Percentiles rank a stretch among this genome's conserved stretches.
Conservation (phyloP, 148 eudicot genomes). For the Vaccinium corymbosum region DNA sequence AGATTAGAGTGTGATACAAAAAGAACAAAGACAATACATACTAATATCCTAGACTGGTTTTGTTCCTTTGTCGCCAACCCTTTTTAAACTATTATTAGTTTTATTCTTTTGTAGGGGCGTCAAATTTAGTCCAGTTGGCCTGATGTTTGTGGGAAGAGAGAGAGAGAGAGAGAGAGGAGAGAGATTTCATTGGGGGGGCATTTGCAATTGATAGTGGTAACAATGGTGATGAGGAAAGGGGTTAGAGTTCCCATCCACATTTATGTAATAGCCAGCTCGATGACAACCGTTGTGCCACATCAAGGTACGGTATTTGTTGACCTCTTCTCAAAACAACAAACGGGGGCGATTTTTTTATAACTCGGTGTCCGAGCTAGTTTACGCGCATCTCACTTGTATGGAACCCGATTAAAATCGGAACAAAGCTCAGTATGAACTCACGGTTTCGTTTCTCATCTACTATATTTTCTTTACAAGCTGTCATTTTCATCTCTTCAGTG, state of each 20-base stretch:
- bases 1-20: too few relatives aligned
- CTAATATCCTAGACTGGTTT: constrained; percentile 40
- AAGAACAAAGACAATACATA: constrained; percentile 19
- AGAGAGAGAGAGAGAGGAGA: constrained; percentile 21
- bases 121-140: constrained; percentile 68
- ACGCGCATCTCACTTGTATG: too few relatives aligned
- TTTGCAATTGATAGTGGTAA: constrained; percentile 18
- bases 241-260: constrained; percentile 20
- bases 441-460: too few relatives aligned
- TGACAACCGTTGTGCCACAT: constrained; percentile 18
- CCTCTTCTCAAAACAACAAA: not conserved
- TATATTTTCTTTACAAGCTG: too few relatives aligned
- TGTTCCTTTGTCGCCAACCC: constrained; percentile 37
- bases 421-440: too few relatives aligned
- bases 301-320: not conserved
- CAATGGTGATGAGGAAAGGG: constrained; percentile 9
- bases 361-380: too few relatives aligned
- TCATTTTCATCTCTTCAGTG: not conserved
- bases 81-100: constrained; percentile 27
- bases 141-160: constrained; percentile 6
- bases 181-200: constrained; percentile 10
- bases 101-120: constrained; percentile 36
- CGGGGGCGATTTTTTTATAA: not conserved
- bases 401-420: too few relatives aligned
- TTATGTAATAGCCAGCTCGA: constrained; percentile 28